Evolutionary conservation across 768 basidiomycete species (phyloP).

Genomic region (Tephrocybe rancida): DNA sequence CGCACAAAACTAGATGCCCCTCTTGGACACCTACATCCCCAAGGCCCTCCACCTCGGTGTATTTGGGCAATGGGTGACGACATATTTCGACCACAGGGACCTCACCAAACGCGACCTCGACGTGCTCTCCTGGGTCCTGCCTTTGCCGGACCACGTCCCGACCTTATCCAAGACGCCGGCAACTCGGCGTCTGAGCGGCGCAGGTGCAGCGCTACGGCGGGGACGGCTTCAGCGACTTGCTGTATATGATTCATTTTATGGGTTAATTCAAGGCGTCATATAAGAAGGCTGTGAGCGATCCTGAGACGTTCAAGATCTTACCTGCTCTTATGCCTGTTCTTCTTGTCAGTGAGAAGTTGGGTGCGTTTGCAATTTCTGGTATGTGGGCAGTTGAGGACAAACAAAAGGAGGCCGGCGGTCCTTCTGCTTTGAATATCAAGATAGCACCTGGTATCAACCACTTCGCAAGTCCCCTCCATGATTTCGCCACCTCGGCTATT

Average conservation of each 20-base stretch:
- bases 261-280: slow-evolving; percentile 20
- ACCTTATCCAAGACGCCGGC: slow-evolving; percentile 26
- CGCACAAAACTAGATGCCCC: slow-evolving; percentile 24
- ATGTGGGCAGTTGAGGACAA: slow-evolving; percentile 25
- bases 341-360: slow-evolving; percentile 18
- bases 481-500: background rate
- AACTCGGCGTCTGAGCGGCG: slow-evolving; percentile 6
- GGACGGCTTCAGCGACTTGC: slow-evolving; percentile 18
- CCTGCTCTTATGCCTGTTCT: slow-evolving; percentile 17
- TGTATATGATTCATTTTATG: slow-evolving; percentile 16
- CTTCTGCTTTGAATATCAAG: slow-evolving; percentile 12
- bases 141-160: slow-evolving; percentile 20
- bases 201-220: slow-evolving; percentile 9
- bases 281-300: slow-evolving; percentile 21
- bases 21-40: slow-evolving; percentile 26
- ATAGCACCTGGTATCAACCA: slow-evolving; percentile 20
- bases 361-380: slow-evolving; percentile 16
- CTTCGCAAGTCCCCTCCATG: slow-evolving; percentile 17
- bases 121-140: slow-evolving; percentile 24
- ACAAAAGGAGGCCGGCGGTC: slow-evolving; percentile 6
- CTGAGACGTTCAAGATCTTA: slow-evolving; percentile 11
- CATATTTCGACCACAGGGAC: slow-evolving; percentile 35
- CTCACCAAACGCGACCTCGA: slow-evolving; percentile 23
- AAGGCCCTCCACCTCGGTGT: slow-evolving; percentile 16
- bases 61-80: slow-evolving; percentile 29